These are phyloP conservation scores for Jaminaea rosea DNA, from an alignment of 1,284 basidiomycete species.

Conservation along the genomic window DNA sequence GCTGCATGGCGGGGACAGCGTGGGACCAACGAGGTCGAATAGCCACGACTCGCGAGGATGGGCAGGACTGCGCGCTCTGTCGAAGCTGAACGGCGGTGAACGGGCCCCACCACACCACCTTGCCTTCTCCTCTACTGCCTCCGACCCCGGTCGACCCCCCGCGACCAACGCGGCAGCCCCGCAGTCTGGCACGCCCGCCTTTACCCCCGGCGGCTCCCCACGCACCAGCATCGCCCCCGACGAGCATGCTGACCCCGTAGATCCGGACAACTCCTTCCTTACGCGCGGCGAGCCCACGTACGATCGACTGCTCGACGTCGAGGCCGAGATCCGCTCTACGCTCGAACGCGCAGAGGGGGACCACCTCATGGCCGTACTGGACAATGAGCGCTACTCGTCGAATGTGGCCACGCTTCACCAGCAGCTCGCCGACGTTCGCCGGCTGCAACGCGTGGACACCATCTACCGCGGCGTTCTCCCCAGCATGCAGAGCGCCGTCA, in stretches of 20 bases:
- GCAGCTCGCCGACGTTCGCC: constrained; percentile 33
- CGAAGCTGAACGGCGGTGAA: background rate
- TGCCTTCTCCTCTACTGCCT: too few relatives aligned
- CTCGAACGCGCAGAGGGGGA: constrained; percentile 24
- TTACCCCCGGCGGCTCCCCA: background rate
- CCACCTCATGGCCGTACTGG: constrained; percentile 35
- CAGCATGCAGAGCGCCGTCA: constrained; percentile 39
- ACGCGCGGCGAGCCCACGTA: constrained; percentile 32
- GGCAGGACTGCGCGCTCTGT: background rate
- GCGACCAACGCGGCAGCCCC: too few relatives aligned
- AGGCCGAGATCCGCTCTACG: constrained; percentile 27
- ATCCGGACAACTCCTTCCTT: constrained; percentile 19
- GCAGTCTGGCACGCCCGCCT: background rate
- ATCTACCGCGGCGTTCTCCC: constrained; percentile 37
- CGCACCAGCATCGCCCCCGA: too few relatives aligned
- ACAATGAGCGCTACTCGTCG: constrained; percentile 26
- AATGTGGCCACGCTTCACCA: constrained; percentile 19
- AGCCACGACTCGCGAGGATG: background rate
- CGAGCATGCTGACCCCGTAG: background rate
- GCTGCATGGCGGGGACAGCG: too few relatives aligned
- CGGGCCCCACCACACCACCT: background rate
- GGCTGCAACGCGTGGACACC: constrained; percentile 36
- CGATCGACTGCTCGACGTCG: constrained; percentile 34
- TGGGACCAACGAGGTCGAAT: background rate
- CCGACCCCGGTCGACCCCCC: too few relatives aligned